Percentiles rank a stretch among this genome's conserved stretches.
These are phyloP conservation scores for Malus orientalis DNA, from an alignment of 306 rosid species.

Conservation along the genomic window DNA sequence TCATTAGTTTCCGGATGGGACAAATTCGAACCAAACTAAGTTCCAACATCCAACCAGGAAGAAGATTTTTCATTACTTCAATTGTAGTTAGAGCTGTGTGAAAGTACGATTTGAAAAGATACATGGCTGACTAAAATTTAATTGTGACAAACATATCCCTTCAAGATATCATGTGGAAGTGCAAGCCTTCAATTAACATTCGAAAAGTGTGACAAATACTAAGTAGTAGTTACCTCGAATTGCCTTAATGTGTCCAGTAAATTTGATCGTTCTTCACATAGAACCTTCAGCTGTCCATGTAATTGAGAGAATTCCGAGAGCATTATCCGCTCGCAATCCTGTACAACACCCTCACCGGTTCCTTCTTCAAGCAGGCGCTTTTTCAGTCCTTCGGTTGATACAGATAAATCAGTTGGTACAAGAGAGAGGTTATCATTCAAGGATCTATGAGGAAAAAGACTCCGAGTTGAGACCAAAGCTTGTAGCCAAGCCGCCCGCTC, in stretches of 20 bases:
- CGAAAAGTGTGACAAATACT: neutral
- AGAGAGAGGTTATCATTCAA: slow-evolving; percentile 43
- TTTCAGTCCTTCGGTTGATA: slow-evolving; percentile 67
- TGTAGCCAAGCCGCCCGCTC: slow-evolving; percentile 89
- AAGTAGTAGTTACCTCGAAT: slow-evolving; percentile 58
- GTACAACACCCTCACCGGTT: slow-evolving; percentile 48
- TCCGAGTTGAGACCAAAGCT: slow-evolving; percentile 71
- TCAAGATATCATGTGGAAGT: neutral
- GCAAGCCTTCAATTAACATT: neutral
- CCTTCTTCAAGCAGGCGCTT: slow-evolving; percentile 74
- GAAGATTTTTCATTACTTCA: neutral
- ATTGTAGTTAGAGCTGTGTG: neutral
- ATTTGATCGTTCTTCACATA: slow-evolving; percentile 62
- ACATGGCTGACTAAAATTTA: neutral
- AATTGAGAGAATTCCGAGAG: slow-evolving; percentile 71
- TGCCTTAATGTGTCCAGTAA: slow-evolving; percentile 79
- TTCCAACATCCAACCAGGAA: neutral
- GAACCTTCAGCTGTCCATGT: slow-evolving; percentile 53
- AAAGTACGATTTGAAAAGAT: neutral
- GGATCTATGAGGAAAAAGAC: slow-evolving; percentile 45
- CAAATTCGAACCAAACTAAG: neutral
- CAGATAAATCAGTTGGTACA: slow-evolving; percentile 49
- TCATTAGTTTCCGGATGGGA: neutral
- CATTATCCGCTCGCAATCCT: slow-evolving; percentile 90
- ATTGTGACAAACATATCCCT: too few species aligned